A percentile compares a stretch with the other conserved stretches of the same genome.
Evolutionary conservation across 2,329 filamentous ascomycete species (phyloP).

Genomic region (Penicillium sp.): DNA sequence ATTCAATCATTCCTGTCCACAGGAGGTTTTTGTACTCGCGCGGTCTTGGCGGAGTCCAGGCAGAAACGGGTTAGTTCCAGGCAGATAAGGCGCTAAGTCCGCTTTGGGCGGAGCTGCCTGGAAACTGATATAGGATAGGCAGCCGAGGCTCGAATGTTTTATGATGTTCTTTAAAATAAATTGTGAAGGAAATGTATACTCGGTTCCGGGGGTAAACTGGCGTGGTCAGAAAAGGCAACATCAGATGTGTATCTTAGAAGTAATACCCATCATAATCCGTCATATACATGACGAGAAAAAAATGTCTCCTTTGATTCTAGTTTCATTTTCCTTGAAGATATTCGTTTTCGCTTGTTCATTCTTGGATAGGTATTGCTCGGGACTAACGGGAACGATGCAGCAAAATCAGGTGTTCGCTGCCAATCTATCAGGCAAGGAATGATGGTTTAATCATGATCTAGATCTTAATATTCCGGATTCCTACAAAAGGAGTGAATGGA

Average conservation of each 20-base stretch:
- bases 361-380: background rate
- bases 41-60: background rate
- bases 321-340: background rate
- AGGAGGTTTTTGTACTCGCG: background rate
- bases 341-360: background rate
- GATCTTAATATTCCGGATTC: background rate
- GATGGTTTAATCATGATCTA: background rate
- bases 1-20: background rate
- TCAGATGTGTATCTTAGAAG: background rate
- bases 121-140: background rate
- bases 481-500: background rate
- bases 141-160: background rate
- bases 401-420: background rate
- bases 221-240: background rate
- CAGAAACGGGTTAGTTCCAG: background rate
- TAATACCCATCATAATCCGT: background rate
- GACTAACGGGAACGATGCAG: background rate
- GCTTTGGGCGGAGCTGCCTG: background rate
- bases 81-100: background rate
- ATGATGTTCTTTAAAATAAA: background rate
- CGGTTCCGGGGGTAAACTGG: background rate
- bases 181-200: background rate
- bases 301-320: no score
- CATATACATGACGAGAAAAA: background rate
- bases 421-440: background rate